Percentiles rank a stretch among this genome's conserved stretches.
Conservation (phyloP, 2,329 filamentous ascomycete genomes). For the Cercospora janseana region DNA sequence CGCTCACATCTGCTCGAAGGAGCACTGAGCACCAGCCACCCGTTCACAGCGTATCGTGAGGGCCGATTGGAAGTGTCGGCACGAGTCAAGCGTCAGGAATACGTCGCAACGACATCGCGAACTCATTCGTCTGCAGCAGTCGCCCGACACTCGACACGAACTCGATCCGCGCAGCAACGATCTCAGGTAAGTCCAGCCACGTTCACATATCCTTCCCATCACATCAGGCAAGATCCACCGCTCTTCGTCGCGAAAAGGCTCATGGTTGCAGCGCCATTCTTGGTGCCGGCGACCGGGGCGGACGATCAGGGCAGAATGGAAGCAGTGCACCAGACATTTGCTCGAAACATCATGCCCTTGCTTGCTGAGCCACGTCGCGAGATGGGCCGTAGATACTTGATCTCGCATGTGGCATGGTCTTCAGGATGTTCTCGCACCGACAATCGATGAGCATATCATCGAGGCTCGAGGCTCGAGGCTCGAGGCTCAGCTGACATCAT, state of each 20-base stretch:
- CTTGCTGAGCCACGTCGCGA: background rate
- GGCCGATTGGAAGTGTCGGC: conserved; percentile 12
- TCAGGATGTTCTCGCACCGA: background rate
- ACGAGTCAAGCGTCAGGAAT: conserved; percentile 17
- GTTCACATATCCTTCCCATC: background rate
- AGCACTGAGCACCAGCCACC: conserved; percentile 20
- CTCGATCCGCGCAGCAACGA: background rate
- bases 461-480: too few relatives aligned
- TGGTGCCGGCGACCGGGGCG: too few relatives aligned
- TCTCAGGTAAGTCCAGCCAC: background rate
- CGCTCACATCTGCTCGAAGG: conserved; percentile 23
- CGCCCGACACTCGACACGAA: background rate
- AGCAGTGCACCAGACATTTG: too few relatives aligned
- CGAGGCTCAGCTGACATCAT: too few relatives aligned
- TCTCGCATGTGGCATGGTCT: too few relatives aligned
- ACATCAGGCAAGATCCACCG: background rate
- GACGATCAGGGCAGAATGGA: too few relatives aligned
- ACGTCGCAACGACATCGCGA: conserved; percentile 16
- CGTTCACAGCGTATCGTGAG: conserved; percentile 17
- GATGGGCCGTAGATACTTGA: background rate
- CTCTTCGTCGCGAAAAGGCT: too few relatives aligned
- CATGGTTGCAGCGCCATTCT: too few relatives aligned
- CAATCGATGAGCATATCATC: too few relatives aligned
- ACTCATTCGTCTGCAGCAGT: background rate
- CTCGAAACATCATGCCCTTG: background rate